Evolutionary conservation across 441 rosid species (phyloP).

Genomic region (Breynia disticha): DNA sequence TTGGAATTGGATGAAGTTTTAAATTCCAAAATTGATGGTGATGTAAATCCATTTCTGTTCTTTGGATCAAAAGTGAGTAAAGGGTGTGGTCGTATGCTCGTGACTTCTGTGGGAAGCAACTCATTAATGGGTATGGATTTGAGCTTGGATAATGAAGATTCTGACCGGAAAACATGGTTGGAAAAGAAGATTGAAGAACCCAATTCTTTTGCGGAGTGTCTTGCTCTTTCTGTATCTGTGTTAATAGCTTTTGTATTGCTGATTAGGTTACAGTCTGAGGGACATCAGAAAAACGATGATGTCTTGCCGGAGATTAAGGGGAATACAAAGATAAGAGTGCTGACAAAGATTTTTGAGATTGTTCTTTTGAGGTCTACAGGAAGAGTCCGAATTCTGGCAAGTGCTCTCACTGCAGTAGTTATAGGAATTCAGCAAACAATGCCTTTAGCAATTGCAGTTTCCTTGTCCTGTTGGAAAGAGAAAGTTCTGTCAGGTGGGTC

Average conservation of each 20-base stretch:
- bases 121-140: neutral
- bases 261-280: slow-evolving; percentile 4
- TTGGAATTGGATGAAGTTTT: slow-evolving; percentile 15
- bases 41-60: slow-evolving; percentile 18
- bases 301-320: slow-evolving; percentile 22
- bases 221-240: slow-evolving; percentile 8
- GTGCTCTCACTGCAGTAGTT: slow-evolving; percentile 11
- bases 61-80: slow-evolving; percentile 21
- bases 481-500: slow-evolving; percentile 2
- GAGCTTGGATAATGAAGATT: neutral
- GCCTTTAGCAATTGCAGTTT: slow-evolving; percentile 13
- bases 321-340: neutral
- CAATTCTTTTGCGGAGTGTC: neutral
- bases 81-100: slow-evolving; percentile 23
- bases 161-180: neutral
- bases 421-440: slow-evolving; percentile 24
- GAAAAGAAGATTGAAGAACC: slow-evolving; percentile 17
- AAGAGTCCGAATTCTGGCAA: slow-evolving; percentile 8
- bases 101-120: slow-evolving; percentile 7
- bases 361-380: slow-evolving; percentile 12
- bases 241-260: slow-evolving; percentile 14
- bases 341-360: slow-evolving; percentile 10
- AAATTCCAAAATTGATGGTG: slow-evolving; percentile 4
- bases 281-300: slow-evolving; percentile 6
- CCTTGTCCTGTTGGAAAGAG: slow-evolving; percentile 20